Conservation (phyloP, 805 yeast genomes). For the Kuraishia ogatae region DNA sequence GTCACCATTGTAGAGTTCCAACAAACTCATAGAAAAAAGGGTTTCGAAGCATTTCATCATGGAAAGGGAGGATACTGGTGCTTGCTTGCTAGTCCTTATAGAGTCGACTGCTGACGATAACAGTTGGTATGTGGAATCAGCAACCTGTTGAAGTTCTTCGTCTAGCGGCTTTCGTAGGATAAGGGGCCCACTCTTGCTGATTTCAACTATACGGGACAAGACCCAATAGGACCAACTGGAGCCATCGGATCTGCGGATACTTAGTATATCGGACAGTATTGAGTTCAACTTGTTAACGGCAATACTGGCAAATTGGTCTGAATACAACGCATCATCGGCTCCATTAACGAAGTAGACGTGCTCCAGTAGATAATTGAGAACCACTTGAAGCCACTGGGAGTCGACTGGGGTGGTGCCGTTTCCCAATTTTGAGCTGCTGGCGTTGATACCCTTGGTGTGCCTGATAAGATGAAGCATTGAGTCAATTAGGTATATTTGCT, state of each 20-base stretch:
- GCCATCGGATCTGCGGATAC: constrained; percentile 31
- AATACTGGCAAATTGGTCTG: constrained; percentile 28
- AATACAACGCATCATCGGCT: constrained; percentile 6
- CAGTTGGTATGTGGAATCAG: background rate
- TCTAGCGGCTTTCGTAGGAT: background rate
- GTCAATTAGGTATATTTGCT: constrained; percentile 16
- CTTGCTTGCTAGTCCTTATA: background rate
- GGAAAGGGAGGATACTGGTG: constrained; percentile 30
- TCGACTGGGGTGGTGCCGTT: background rate
- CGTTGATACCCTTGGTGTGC: constrained; percentile 14
- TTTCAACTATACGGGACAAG: constrained; percentile 11
- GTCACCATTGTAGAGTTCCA: constrained; percentile 73
- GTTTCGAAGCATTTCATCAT: constrained; percentile 65
- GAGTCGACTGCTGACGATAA: constrained; percentile 10
- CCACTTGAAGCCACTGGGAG: constrained; percentile 25
- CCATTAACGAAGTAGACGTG: constrained; percentile 30
- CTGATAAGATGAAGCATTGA: constrained; percentile 18
- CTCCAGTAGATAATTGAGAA: constrained; percentile 29
- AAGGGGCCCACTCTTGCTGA: background rate
- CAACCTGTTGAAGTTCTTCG: background rate
- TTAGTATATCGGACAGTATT: constrained; percentile 49
- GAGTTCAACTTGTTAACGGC: constrained; percentile 63
- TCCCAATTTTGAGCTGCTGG: too few relatives aligned
- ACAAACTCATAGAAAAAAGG: constrained; percentile 63
- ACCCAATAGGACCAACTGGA: constrained; percentile 57